Evolutionary conservation across 345 rosid genomes (phyloP), one percentile per base, ranked within the genome.

Genomic region (Melastoma malabathricum): DNA sequence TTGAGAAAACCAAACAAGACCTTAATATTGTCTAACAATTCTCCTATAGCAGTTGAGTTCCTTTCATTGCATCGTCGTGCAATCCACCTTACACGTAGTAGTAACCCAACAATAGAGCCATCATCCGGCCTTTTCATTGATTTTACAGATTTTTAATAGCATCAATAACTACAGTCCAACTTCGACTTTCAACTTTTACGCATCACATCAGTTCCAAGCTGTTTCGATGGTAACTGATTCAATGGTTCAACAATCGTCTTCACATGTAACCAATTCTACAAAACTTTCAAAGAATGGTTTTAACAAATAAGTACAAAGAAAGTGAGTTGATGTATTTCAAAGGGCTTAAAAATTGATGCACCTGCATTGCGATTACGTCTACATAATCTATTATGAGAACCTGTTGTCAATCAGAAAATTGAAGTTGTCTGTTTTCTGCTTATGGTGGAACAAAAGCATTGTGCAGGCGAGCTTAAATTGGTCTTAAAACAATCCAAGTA

Each of bases 351-450:
- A 55, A 50, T 56, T 29, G 44, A 6, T 13, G 44, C 67, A 86
- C 98, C 96, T 90, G 98, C 92, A 83, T 73, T 44, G 89, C 71
- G 64, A 90, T 86, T 50, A 90, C 78, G 68, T 90, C 98, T 14
- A 96, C 90, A 66, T 90, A 94, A 69, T 90, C 98, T 60, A 90
- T 72, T 57, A 90, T 66, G 68, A 84, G 79, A 64, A 90, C 83
- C 98, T 90, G 83, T 49, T 58, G 52, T 45, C 20, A 50, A 38
- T 52, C 61, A 50, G 15, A 39, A 61, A 54, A 45, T 50, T 52
- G 18, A 38, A 15, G 29, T 38, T 25, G 39, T 31, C 38, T 31
- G 38, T 22, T 22, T 22, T 22, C 25, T 31, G 10, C 38, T 31
- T 31, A 31, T 5, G 38, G 38, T 9, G 10, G 38, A 31, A 31